Base-by-base conservation (phyloP, 2,329 filamentous ascomycete species). In the Lachnellula occidentalis region DNA sequence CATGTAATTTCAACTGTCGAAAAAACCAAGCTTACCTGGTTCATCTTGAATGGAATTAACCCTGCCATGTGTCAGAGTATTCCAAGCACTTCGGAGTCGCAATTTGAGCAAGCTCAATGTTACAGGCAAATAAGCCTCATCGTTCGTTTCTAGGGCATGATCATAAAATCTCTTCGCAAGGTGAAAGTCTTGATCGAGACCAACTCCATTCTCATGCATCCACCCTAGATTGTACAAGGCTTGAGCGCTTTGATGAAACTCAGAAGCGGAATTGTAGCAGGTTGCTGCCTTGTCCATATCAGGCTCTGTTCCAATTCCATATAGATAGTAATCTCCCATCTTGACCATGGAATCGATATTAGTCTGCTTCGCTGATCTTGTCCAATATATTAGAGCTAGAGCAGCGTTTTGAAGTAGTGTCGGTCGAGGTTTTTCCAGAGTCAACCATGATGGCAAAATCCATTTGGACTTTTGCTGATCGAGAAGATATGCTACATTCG, bases 141-240 rank as follows among this genome's bases (percentile, higher is more conserved):
- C 80, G 65, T 96, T 99, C 0, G 92, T 92, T 66, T 92, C 90
- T 31, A 96, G 75, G 1, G 94, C 92, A 57, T 94, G 81, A 65
- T 99, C 94, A 68, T 99, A 99, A 72, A 92, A 96, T 51, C 94
- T 80, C 73, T 99, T 99, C 2, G 95, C 94, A 54, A 99, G 83
- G 67, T 99, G 94, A 70, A 95, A 99, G 68, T 99, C 94, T 69
- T 99, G 94, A 52, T 88, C 87, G 19, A 97, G 81, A 2, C 92
- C 90, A 48, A 97, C 79, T 7, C 94, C 94, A 66, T 97, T 96
- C 72, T 99, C 94, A 67, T 99, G 91, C 92, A 99, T 97, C 94
- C 94, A 99, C 5, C 94, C 95, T 14, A 99, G 77, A 66, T 99
- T 97, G 82, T 91, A 99, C 54, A 96, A 83, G 14, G 95, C 94